These are phyloP conservation scores for Phalaenopsis aphrodite DNA, from an alignment of 106 monocot genomes.

Conservation along the genomic window DNA sequence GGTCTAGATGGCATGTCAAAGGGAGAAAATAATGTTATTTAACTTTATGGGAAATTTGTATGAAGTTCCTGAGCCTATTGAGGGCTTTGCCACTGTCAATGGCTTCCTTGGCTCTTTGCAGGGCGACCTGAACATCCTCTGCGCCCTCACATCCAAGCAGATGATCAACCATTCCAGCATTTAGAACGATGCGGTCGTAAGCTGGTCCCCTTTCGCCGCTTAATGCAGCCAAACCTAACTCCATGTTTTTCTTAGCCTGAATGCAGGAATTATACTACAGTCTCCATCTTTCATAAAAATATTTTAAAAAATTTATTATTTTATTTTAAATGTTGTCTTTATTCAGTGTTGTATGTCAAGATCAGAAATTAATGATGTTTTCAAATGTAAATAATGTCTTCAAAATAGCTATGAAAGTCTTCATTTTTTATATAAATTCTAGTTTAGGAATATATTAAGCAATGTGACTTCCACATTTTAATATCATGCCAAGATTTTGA, in stretches of 20 bases:
- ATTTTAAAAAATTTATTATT: neutral
- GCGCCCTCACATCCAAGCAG: conserved; percentile 73
- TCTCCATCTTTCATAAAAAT: too few species aligned
- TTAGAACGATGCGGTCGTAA: conserved; percentile 90
- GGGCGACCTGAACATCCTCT: conserved; percentile 44
- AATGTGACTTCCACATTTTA: too few species aligned
- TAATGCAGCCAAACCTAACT: conserved; percentile 77
- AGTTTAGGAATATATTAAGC: too few species aligned
- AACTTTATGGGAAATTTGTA: conserved; percentile 69
- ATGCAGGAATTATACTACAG: neutral
- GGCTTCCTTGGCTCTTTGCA: conserved; percentile 82
- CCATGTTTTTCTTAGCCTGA: conserved; percentile 74
- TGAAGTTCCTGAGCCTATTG: conserved; percentile 70
- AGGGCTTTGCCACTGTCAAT: conserved; percentile 85
- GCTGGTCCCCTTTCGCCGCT: conserved; percentile 81
- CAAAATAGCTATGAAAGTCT: too few species aligned
- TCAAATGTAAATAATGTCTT: neutral
- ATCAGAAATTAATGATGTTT: neutral
- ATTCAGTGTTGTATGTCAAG: neutral
- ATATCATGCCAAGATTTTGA: too few species aligned
- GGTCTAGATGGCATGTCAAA: too few species aligned
- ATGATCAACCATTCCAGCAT: conserved; percentile 92
- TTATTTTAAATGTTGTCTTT: neutral
- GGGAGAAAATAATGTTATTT: too few species aligned
- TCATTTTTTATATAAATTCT: too few species aligned